Percentiles rank a stretch among this genome's conserved stretches.
Conservation (phyloP, 371 early-diverging fungal species). For the Apophysomyces trapeziformis region DNA sequence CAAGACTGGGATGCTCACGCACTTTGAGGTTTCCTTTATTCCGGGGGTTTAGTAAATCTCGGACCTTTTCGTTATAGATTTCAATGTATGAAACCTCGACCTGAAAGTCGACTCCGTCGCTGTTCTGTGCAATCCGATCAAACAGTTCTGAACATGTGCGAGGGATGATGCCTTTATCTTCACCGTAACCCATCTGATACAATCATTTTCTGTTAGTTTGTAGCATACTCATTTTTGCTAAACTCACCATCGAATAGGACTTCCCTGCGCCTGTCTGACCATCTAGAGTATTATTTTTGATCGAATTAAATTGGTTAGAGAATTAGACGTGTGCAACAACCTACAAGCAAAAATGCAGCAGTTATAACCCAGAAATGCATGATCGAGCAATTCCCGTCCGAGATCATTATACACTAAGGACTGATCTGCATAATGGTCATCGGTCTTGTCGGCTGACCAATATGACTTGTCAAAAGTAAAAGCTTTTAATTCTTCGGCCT, state of each 20-base stretch:
- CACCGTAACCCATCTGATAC: slow-evolving; percentile 68
- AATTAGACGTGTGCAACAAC: slow-evolving; percentile 5
- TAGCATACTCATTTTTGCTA: not conserved
- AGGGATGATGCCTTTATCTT: slow-evolving; percentile 85
- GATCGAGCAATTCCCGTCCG: slow-evolving; percentile 79
- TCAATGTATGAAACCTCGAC: slow-evolving; percentile 90
- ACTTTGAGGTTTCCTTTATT: slow-evolving; percentile 81
- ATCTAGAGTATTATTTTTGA: slow-evolving; percentile 45
- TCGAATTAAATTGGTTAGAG: not conserved
- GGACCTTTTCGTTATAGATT: slow-evolving; percentile 87
- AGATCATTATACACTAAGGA: slow-evolving; percentile 75
- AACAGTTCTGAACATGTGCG: slow-evolving; percentile 83
- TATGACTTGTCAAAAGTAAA: slow-evolving; percentile 89
- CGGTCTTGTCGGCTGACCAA: slow-evolving; percentile 76
- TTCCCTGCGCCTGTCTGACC: slow-evolving; percentile 91
- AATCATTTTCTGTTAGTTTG: not conserved
- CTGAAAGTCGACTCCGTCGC: slow-evolving; percentile 58
- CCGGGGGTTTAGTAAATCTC: slow-evolving; percentile 86
- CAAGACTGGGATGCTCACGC: slow-evolving; percentile 89
- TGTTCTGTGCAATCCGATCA: slow-evolving; percentile 55
- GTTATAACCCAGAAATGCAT: slow-evolving; percentile 89
- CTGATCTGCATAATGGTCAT: slow-evolving; percentile 78
- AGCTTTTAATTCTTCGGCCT: slow-evolving; percentile 56
- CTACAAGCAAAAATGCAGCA: slow-evolving; percentile 88
- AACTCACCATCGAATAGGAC: slow-evolving; percentile 82